Evolutionary conservation across 345 rosid species (phyloP), one percentile per base, ranked within the genome.

Genomic region (Pugionium dolabratum): DNA sequence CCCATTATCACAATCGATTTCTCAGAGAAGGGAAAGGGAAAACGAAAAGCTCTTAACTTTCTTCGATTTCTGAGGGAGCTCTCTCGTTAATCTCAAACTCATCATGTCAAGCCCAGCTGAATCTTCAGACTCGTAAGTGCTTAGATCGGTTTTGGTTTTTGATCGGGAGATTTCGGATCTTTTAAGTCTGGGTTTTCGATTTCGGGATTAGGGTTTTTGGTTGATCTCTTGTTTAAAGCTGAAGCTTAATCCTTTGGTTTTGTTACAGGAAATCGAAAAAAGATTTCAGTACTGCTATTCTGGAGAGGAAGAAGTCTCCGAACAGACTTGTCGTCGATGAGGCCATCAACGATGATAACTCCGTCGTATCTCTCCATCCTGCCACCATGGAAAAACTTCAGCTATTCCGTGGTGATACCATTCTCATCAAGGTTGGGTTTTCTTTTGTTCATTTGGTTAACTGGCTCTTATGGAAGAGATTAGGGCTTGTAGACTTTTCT

Each of bases 301-400:
- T 90, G 69, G 99, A 94, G 82, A 79, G 92, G 69, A 94, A 90
- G 91, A 94, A 94, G 80, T 79, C 96, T 4, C 74, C 96, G 28
- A 94, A 94, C 65, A 79, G 99, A 32, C 95, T 94, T 30, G 80
- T 94, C 64, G 99, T 90, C 43, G 99, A 94, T 65, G 99, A 94
- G 68, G 95, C 99, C 31, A 33, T 18, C 18, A 18, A 18, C 18
- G 18, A 18, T 18, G 18, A 18, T 18, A 18, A 18, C 18, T 18
- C 18, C 78, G 97, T 94, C 11, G 97, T 90, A 3, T 63, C 93
- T 2, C 84, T 94, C 37, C 90, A 90, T 57, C 97, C 99, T 8
- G 95, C 86, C 0, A 90, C 99, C 53, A 94, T 90, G 99, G 99
- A 94, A 80, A 94, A 90, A 88, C 99, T 94, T 62, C 99, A 94